These are phyloP conservation scores for Starmerella geochares DNA, from an alignment of 805 yeast species.

Conservation along the genomic window DNA sequence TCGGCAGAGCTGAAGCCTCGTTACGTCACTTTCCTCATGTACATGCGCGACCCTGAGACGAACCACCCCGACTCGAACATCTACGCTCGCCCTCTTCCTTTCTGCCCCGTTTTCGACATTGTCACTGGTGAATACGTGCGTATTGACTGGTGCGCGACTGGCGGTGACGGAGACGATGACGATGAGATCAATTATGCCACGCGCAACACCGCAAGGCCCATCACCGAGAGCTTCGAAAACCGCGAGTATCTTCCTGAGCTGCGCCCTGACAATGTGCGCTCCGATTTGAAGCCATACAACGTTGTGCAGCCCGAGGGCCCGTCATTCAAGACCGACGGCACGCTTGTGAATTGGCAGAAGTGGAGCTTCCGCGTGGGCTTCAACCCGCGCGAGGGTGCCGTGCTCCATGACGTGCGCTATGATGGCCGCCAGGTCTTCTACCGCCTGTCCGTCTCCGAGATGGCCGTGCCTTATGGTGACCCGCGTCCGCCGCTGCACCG, in stretches of 20 bases:
- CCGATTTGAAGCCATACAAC: constrained; percentile 58
- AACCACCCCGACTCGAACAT: constrained; percentile 38
- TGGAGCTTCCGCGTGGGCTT: constrained; percentile 69
- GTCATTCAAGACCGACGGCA: constrained; percentile 52
- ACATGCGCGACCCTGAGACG: constrained; percentile 55
- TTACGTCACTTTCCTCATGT: constrained; percentile 60
- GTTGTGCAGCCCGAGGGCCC: constrained; percentile 83
- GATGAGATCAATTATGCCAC: constrained; percentile 40
- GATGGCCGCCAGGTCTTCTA: constrained; percentile 70
- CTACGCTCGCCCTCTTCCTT: constrained; percentile 63
- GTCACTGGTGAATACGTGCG: constrained; percentile 51
- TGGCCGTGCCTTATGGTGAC: constrained; percentile 83
- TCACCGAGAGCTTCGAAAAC: constrained; percentile 43
- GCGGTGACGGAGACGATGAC: constrained; percentile 57
- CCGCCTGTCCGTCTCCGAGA: constrained; percentile 63
- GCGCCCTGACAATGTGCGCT: constrained; percentile 46
- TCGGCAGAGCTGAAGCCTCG: constrained; percentile 30
- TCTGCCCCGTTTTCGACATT: constrained; percentile 63
- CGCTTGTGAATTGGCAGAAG: constrained; percentile 65
- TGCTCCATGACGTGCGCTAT: constrained; percentile 58
- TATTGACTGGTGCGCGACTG: constrained; percentile 66
- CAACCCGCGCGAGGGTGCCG: constrained; percentile 70
- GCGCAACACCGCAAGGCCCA: constrained; percentile 52
- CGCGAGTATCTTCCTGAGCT: constrained; percentile 69
- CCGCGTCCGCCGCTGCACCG: constrained; percentile 75